Conservation (phyloP, 257 asterid genomes). For the Capsicum baccatum region DNA sequence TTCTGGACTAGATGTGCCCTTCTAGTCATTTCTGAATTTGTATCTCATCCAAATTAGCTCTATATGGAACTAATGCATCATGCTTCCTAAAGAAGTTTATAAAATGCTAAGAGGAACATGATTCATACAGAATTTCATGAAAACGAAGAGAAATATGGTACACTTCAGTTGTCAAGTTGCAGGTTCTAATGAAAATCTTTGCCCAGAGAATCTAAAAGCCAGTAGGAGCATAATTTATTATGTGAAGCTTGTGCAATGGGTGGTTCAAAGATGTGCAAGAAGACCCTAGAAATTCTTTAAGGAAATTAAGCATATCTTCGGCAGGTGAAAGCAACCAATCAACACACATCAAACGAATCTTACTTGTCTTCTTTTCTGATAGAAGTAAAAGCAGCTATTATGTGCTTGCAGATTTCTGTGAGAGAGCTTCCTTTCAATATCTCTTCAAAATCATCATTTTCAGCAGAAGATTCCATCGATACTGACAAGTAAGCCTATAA, state of each 20-base stretch:
- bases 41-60: not conserved
- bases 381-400: conserved; percentile 66
- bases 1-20: not conserved
- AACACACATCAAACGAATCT: conserved; percentile 41
- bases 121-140: not conserved
- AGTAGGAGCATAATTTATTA: not conserved
- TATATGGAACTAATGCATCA: not conserved
- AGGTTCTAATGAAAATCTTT: not conserved
- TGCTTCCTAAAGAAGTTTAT: not conserved
- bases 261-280: conserved; percentile 15
- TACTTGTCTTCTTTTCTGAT: conserved; percentile 70
- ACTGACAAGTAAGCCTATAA: conserved; percentile 73
- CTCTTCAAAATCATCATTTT: conserved; percentile 46
- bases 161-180: conserved; percentile 4
- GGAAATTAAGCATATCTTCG: not conserved
- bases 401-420: conserved; percentile 59
- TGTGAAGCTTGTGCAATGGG: conserved; percentile 10
- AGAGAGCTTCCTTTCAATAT: conserved; percentile 46
- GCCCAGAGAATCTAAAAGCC: not conserved
- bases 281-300: not conserved
- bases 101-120: not conserved
- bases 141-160: not conserved
- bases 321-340: not conserved
- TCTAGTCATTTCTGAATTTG: not conserved
- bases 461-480: conserved; percentile 43